phyloP scores from a whole-genome alignment of 164 flowering plant species.

The Magnolia changhungtana region DNA sequence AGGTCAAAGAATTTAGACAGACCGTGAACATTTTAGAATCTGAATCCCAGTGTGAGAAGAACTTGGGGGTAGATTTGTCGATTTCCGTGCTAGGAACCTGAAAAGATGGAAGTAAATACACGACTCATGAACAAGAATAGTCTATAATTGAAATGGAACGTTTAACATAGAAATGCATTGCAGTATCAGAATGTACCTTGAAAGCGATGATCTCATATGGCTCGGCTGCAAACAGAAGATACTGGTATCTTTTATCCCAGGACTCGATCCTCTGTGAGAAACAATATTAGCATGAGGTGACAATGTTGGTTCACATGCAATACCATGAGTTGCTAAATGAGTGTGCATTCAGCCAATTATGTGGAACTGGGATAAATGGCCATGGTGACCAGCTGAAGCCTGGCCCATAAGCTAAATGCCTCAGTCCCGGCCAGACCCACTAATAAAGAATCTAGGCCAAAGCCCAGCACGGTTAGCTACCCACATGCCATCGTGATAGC shows the following conservation, averaged over 20 bases:
- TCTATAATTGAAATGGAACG: not conserved
- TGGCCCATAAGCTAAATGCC: no score
- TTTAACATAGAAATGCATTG: conserved; percentile 33
- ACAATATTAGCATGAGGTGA: not conserved
- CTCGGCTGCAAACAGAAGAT: conserved; percentile 93
- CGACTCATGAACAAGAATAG: not conserved
- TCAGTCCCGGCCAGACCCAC: no score
- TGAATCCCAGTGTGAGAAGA: conserved; percentile 98
- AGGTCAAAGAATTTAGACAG: conserved; percentile 7
- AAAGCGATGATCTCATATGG: conserved; percentile 95
- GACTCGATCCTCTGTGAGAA: conserved; percentile 69
- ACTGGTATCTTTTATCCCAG: conserved; percentile 81
- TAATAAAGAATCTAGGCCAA: no score
- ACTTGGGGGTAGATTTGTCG: conserved; percentile 94
- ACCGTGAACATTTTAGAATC: conserved; percentile 99
- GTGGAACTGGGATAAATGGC: no score
- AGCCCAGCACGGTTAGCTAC: no score
- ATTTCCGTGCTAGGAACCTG: conserved; percentile 99
- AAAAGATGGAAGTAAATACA: conserved; percentile 7
- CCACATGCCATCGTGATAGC: no score
- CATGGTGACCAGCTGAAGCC: no score
- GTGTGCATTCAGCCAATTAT: not conserved
- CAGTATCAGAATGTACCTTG: conserved; percentile 46
- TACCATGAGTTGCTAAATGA: not conserved
- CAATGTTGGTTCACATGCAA: not conserved